These are phyloP conservation scores for Schwanniomyces polymorphus DNA, from an alignment of 805 yeast species.

Conservation along the genomic window DNA sequence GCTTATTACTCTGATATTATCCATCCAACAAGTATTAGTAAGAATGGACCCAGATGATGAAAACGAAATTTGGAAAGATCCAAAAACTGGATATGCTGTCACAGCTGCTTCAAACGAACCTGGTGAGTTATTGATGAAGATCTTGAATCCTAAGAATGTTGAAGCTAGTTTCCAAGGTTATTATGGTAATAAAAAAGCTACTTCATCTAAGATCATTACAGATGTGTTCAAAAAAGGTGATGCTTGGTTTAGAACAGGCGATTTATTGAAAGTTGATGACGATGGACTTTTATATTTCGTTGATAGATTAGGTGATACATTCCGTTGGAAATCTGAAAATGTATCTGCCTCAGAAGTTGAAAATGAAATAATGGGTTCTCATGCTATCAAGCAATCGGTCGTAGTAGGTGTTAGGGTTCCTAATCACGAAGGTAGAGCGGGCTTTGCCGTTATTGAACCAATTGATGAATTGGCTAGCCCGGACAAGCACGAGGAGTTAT, in stretches of 20 bases:
- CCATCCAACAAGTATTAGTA: conserved; percentile 58
- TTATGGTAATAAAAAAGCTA: conserved; percentile 74
- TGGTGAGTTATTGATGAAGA: conserved; percentile 84
- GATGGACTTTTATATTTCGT: conserved; percentile 77
- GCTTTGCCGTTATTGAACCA: conserved; percentile 76
- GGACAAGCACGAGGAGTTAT: conserved; percentile 34
- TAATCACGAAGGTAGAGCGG: conserved; percentile 92
- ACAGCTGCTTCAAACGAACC: conserved; percentile 61
- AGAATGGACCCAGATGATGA: conserved; percentile 82
- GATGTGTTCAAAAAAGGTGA: conserved; percentile 84
- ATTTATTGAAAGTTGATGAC: conserved; percentile 67
- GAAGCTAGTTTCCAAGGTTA: conserved; percentile 87
- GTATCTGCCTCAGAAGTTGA: conserved; percentile 94
- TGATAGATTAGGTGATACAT: conserved; percentile 93
- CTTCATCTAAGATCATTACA: conserved; percentile 69
- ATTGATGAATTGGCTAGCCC: conserved; percentile 28
- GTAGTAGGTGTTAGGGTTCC: conserved; percentile 89
- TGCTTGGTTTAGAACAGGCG: conserved; percentile 90
- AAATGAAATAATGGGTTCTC: conserved; percentile 57
- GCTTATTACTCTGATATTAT: conserved; percentile 50
- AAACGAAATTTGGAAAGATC: conserved; percentile 66
- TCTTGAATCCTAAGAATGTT: conserved; percentile 62
- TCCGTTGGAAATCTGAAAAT: conserved; percentile 95
- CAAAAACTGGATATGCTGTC: conserved; percentile 59
- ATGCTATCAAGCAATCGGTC: conserved; percentile 60